phyloP scores from a whole-genome alignment of 2,329 filamentous ascomycete genomes.

The Keithomyces neogunnii region DNA sequence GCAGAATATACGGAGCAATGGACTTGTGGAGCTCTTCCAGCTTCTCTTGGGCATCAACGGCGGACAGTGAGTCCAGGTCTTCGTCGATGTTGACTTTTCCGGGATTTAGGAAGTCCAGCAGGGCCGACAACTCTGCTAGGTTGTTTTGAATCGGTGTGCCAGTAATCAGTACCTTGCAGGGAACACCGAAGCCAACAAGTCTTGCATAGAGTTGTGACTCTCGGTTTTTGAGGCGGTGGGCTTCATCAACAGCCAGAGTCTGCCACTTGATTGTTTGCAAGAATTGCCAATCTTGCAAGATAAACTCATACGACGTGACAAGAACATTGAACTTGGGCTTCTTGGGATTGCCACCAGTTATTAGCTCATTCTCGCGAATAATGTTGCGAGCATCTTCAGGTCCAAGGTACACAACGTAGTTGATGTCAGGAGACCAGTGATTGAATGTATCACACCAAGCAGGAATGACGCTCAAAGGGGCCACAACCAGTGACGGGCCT shows the following conservation, averaged over 20 bases:
- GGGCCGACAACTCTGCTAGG: conserved; percentile 78
- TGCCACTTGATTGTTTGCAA: conserved; percentile 94
- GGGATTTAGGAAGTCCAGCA: conserved; percentile 97
- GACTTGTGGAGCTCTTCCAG: conserved; percentile 75
- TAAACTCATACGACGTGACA: conserved; percentile 95
- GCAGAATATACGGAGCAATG: conserved; percentile 90
- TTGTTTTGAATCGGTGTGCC: conserved; percentile 98
- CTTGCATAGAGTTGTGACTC: conserved; percentile 89
- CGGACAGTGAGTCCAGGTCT: conserved; percentile 71
- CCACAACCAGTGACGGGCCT: conserved; percentile 94
- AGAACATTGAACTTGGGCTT: conserved; percentile 97
- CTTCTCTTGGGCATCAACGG: conserved; percentile 77
- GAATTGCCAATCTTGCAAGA: conserved; percentile 76
- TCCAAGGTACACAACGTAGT: conserved; percentile 95
- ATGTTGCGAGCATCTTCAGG: conserved; percentile 78
- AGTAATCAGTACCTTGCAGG: conserved; percentile 86
- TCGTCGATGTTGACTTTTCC: conserved; percentile 86
- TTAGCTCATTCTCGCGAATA: conserved; percentile 83
- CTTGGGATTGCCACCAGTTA: conserved; percentile 76
- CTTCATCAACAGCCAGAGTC: conserved; percentile 91
- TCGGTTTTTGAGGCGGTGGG: conserved; percentile 91
- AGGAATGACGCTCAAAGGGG: conserved; percentile 92
- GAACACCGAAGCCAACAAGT: conserved; percentile 76
- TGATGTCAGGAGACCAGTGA: conserved; percentile 88
- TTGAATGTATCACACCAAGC: conserved; percentile 99